Conservation (phyloP, 2,329 filamentous ascomycete species). For the Trichoderma gracile region DNA sequence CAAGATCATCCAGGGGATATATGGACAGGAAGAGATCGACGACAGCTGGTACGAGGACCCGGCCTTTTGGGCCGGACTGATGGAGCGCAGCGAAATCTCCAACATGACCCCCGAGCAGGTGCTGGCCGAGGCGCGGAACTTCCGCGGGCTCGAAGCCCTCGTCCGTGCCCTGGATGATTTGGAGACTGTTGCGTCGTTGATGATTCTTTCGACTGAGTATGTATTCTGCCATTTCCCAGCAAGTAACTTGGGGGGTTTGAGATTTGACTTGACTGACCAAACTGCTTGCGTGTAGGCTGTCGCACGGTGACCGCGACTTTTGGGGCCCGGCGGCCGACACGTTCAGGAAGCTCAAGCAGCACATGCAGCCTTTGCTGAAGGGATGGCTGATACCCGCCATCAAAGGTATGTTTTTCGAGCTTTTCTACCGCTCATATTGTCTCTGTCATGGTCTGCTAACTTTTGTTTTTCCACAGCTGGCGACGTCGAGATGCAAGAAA, state of each 20-base stretch:
- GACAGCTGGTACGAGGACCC: conserved; percentile 43
- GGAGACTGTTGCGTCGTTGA: conserved; percentile 63
- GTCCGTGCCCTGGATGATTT: conserved; percentile 66
- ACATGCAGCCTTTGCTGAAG: conserved; percentile 62
- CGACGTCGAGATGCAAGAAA: conserved; percentile 59
- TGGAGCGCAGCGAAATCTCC: conserved; percentile 41
- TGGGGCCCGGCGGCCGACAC: conserved; percentile 56
- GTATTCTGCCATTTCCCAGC: conserved; percentile 32
- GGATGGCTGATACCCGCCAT: conserved; percentile 62
- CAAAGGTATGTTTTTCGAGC: conserved; percentile 49
- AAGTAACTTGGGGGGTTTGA: background rate
- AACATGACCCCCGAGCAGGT: conserved; percentile 47
- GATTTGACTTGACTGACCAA: background rate
- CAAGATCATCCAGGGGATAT: conserved; percentile 48
- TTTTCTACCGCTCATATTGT: background rate
- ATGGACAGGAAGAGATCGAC: conserved; percentile 41
- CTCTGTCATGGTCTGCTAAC: background rate
- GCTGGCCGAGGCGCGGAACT: conserved; percentile 58
- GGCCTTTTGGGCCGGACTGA: conserved; percentile 44
- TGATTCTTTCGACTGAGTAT: conserved; percentile 55
- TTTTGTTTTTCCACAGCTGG: conserved; percentile 40
- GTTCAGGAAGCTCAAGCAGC: conserved; percentile 56
- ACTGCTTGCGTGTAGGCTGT: background rate
- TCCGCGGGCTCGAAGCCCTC: conserved; percentile 68
- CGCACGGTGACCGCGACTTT: conserved; percentile 46